Evolutionary conservation across 2,329 filamentous ascomycete genomes (phyloP), one percentile per base, ranked within the genome.

Genomic region (Alternaria sp.): DNA sequence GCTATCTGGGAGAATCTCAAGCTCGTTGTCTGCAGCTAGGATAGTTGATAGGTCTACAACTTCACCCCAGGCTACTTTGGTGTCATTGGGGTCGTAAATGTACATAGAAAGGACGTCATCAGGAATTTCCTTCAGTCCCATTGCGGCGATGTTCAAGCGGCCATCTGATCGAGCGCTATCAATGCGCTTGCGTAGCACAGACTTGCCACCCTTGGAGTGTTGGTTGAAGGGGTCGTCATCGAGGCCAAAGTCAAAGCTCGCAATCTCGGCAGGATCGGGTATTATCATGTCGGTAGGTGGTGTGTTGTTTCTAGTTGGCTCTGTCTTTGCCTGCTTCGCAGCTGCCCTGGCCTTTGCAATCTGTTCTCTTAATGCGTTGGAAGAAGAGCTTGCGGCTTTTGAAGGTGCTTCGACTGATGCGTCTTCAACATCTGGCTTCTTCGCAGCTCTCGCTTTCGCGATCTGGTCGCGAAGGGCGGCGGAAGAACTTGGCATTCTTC

Each of bases 51-150:
- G 80, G 72, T 98, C 94, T 10, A 98, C 92, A 58, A 90, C 90
- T 76, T 98, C 94, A 2, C 93, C 93, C 95, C 95, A 98, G 33
- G 89, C 87, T 10, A 88, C 85, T 23, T 84, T 80, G 11, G 81
- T 82, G 36, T 89, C 86, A 54, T 88, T 83, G 23, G 74, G 67
- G 52, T 93, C 88, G 17, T 91, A 82, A 68, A 93, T 90, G 74
- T 97, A 98, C 93, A 98, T 98, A 54, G 88, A 87, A 78, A 96
- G 80, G 0, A 98, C 90, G 71, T 96, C 91, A 1, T 85, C 78
- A 0, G 95, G 95, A 3, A 99, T 90, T 56, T 90, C 84, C 60
- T 88, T 90, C 37, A 99, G 78, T 1, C 88, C 86, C 83, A 98
- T 85, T 0, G 91, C 93, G 0, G 93, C 89, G 72, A 99, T 93